Evolutionary conservation across 2,329 filamentous ascomycete genomes (phyloP), one percentile per base, ranked within the genome.

Genomic region (Botrytis squamosa): DNA sequence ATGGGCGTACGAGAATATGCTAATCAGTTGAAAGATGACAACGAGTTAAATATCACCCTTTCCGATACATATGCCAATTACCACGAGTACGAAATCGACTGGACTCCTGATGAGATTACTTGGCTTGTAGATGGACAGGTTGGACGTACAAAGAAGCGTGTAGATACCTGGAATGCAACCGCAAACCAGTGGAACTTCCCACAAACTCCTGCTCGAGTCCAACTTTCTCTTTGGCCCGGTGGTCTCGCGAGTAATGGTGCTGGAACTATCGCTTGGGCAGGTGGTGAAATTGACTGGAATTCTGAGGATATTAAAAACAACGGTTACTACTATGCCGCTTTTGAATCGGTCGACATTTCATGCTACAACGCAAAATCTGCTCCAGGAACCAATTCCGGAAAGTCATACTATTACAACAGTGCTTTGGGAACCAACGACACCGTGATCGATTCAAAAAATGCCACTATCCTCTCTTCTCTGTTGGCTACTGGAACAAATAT

Each of bases 221-320:
- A 98, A 85, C 88, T 99, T 69, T 98, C 96, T 25, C 90, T 99
- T 80, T 99, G 96, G 96, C 96, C 96, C 59, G 96, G 93, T 80
- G 96, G 96, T 81, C 88, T 93, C 65, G 84, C 89, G 16, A 87
- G 87, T 80, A 98, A 98, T 82, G 92, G 89, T 59, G 81, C 92
- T 82, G 96, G 96, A 73, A 98, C 96, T 49, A 88, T 97, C 77
- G 87, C 91, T 71, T 99, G 96, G 96, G 93, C 95, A 29, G 96
- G 96, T 80, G 96, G 96, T 79, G 84, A 88, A 70, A 95, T 99
- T 76, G 88, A 97, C 86, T 99, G 96, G 95, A 85, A 92, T 81
- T 89, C 88, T 77, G 85, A 86, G 33, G 93, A 97, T 83, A 95
- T 98, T 86, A 85, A 93, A 84, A 87, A 88, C 70, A 87, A 93